Conservation (phyloP, 2,329 filamentous ascomycete genomes). For the Epichloe elymi region DNA sequence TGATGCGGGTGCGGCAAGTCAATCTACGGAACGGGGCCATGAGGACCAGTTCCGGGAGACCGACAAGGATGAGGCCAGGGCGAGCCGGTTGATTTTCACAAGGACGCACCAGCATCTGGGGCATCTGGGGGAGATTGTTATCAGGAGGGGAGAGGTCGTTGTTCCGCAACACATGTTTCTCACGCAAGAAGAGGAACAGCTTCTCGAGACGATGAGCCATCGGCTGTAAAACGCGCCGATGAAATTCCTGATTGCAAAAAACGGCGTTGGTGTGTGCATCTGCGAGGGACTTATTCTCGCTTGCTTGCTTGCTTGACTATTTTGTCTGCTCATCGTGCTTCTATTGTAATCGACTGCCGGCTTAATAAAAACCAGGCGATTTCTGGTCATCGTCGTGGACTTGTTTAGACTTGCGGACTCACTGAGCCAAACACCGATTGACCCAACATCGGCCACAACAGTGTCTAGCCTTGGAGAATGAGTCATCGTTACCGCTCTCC, state of each 20-base stretch:
- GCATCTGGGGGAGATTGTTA: constrained; percentile 17
- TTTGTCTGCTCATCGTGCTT: no score
- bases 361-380: no score
- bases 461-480: no score
- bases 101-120: constrained; percentile 5
- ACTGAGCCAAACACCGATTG: no score
- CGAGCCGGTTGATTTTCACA: constrained; percentile 8
- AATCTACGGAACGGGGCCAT: constrained; percentile 3
- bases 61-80: not conserved
- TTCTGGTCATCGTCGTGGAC: no score
- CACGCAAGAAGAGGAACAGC: constrained; percentile 23
- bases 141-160: constrained; percentile 20
- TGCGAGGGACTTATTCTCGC: not conserved
- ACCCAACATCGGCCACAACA: no score
- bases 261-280: not conserved
- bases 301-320: no score
- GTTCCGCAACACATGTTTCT: constrained; percentile 23
- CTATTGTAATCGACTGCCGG: no score
- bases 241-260: not conserved
- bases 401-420: no score
- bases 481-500: no score
- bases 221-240: constrained; percentile 12
- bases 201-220: constrained; percentile 22
- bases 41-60: not conserved
- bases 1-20: constrained; percentile 7